Base-by-base conservation (phyloP, 768 basidiomycete species). In the Podaxis mareebaensis region DNA sequence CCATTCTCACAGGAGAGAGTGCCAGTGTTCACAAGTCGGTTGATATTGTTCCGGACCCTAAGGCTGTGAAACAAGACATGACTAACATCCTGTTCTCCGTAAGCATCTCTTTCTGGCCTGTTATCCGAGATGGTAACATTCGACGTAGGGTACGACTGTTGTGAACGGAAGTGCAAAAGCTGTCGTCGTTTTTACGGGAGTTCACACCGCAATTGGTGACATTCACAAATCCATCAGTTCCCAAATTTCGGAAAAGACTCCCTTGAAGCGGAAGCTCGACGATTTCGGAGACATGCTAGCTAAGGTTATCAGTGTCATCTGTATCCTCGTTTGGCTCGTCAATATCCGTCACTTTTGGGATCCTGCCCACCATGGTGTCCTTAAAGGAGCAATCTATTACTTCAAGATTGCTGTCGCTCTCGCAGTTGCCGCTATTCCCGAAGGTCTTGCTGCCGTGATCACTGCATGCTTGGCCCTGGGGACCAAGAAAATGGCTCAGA, bases 371-470 rank as follows among this genome's bases (percentile, higher is more conserved):
- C 92, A 91, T 67, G 93, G 96, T 54, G 86, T 78, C 52, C 80
- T 98, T 70, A 95, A 95, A 73, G 96, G 96, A 46, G 96, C 96
- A 0, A 86, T 99, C 58, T 99, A 98, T 76, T 99, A 99, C 78
- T 93, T 99, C 85, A 99, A 99, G 79, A 98, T 99, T 72, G 96
- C 96, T 39, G 97, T 99, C 49, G 95, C 97, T 4, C 81, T 99
- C 51, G 96, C 97, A n/a, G 96, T 99, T 44, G 96, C 96, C 63
- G 96, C 96, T 44, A 99, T 99, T 72, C 96, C 97, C 0, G 96
- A 99, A 76, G 96, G 96, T 64, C 79, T 99, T n/a, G 95, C 96
- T 39, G 96, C 95, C 56, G 96, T 99, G 63, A 97, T 99, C 71
- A 99, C 96, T 7, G 95, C 95, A 10, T 98, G 96, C 75, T 77